A percentile compares a stretch with the other conserved stretches of the same genome.
These are phyloP conservation scores for Nemania diffusa DNA, from an alignment of 2,329 filamentous ascomycete species.

Conservation along the genomic window DNA sequence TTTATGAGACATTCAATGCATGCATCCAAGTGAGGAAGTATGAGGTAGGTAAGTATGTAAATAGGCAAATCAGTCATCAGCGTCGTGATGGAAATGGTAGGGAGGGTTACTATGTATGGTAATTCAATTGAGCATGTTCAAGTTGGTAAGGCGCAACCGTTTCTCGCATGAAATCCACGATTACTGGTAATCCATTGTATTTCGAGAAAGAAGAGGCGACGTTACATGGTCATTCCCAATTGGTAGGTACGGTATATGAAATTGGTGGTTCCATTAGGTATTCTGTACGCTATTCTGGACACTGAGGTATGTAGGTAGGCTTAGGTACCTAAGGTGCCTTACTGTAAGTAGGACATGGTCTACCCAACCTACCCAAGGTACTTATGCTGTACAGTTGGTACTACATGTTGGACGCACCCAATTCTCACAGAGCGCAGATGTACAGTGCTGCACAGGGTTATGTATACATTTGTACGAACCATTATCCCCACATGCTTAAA, in stretches of 20 bases:
- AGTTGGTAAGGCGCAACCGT: slow-evolving; percentile 18
- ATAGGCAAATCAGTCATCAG: neutral
- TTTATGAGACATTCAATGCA: neutral
- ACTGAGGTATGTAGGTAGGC: neutral
- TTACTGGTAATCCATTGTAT: neutral
- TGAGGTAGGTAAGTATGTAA: neutral
- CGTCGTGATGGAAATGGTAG: neutral
- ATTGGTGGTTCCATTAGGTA: neutral
- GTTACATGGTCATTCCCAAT: slow-evolving; percentile 31
- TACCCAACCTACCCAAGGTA: too few species aligned
- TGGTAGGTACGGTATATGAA: slow-evolving; percentile 4
- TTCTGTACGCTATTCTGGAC: neutral
- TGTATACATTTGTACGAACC: neutral
- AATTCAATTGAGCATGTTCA: slow-evolving; percentile 25
- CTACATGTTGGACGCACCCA: too few species aligned
- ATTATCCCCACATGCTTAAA: slow-evolving; percentile 22
- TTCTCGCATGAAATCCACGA: slow-evolving; percentile 2
- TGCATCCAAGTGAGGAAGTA: too few species aligned
- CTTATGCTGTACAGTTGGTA: too few species aligned
- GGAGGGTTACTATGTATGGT: neutral
- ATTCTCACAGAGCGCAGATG: neutral
- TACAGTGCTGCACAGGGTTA: neutral
- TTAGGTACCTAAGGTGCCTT: neutral
- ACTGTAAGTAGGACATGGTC: too few species aligned
- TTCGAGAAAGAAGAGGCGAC: slow-evolving; percentile 30